These are phyloP conservation scores for Lachnellula occidentalis DNA, from an alignment of 2,329 filamentous ascomycete species.

Conservation along the genomic window DNA sequence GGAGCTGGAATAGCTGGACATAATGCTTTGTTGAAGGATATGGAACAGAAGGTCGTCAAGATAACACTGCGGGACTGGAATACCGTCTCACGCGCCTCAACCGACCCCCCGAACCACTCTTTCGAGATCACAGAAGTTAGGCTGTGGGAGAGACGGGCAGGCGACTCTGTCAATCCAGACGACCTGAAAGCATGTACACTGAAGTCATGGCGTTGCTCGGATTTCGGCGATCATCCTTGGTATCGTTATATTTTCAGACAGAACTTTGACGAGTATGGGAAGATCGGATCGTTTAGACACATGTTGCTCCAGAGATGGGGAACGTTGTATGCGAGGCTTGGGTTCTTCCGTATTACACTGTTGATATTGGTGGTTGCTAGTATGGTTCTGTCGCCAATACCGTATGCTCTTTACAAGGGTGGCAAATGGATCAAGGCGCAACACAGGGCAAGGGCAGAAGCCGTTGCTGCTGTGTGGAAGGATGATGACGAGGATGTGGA, in stretches of 20 bases:
- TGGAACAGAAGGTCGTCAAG: not conserved
- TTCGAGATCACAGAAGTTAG: not conserved
- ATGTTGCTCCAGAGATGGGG: conserved; percentile 13
- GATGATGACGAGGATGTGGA: not conserved
- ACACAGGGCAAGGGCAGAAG: not conserved
- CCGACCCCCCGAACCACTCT: not conserved
- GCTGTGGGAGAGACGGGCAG: not conserved
- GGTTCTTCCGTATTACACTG: conserved; percentile 6
- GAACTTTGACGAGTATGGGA: conserved; percentile 19
- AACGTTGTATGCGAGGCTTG: conserved; percentile 10
- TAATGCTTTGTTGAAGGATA: not conserved
- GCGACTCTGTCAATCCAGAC: not conserved
- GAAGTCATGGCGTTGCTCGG: conserved; percentile 17
- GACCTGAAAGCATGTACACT: conserved; percentile 12
- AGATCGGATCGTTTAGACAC: conserved; percentile 15
- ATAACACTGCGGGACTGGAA: not conserved
- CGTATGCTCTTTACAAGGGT: conserved; percentile 11
- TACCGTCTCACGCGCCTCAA: not conserved
- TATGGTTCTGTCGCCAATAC: conserved; percentile 12
- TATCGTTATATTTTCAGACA: conserved; percentile 19
- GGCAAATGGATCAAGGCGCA: not conserved
- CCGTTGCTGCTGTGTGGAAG: not conserved
- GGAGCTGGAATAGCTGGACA: conserved; percentile 7
- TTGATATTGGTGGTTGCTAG: conserved; percentile 11
- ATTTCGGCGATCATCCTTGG: conserved; percentile 14